These are phyloP conservation scores for Fusarium veterinarium DNA, from an alignment of 2,329 filamentous ascomycete genomes.

Conservation along the genomic window DNA sequence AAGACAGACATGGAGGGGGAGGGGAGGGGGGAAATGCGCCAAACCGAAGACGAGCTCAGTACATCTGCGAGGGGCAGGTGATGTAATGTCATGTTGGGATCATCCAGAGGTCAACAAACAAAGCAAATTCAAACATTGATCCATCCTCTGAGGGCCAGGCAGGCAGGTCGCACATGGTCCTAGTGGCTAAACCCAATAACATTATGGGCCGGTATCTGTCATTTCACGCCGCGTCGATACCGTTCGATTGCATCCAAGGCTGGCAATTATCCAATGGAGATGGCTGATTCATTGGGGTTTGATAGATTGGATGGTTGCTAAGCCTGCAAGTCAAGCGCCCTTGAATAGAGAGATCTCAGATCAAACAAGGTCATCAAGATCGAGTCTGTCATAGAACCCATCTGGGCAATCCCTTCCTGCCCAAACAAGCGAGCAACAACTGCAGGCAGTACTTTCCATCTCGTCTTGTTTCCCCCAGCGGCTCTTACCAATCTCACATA, in stretches of 20 bases:
- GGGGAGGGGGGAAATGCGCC: neutral
- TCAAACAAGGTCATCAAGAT: constrained; percentile 17
- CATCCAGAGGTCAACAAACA: constrained; percentile 13
- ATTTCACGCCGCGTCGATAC: neutral
- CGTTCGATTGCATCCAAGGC: neutral
- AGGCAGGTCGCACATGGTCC: neutral
- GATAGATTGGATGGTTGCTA: neutral
- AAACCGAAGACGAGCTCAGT: constrained; percentile 4
- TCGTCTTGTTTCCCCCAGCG: neutral
- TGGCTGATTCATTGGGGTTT: neutral
- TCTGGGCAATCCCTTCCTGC: neutral
- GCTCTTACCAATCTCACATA: neutral
- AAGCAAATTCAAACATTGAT: constrained; percentile 14
- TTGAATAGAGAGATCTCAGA: constrained; percentile 19
- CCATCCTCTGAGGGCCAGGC: neutral
- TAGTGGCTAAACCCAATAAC: constrained; percentile 3
- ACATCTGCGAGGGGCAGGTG: constrained; percentile 20
- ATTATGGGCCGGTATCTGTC: constrained; percentile 2
- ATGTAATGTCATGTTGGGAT: constrained; percentile 28
- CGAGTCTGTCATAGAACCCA: constrained; percentile 1
- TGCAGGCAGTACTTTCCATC: neutral
- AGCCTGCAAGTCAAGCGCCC: constrained; percentile 3
- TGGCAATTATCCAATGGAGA: constrained; percentile 2
- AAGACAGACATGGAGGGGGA: neutral
- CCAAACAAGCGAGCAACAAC: neutral